Evolutionary conservation across 2,329 filamentous ascomycete genomes (phyloP).

Genomic region (Aspergillus neotritici): DNA sequence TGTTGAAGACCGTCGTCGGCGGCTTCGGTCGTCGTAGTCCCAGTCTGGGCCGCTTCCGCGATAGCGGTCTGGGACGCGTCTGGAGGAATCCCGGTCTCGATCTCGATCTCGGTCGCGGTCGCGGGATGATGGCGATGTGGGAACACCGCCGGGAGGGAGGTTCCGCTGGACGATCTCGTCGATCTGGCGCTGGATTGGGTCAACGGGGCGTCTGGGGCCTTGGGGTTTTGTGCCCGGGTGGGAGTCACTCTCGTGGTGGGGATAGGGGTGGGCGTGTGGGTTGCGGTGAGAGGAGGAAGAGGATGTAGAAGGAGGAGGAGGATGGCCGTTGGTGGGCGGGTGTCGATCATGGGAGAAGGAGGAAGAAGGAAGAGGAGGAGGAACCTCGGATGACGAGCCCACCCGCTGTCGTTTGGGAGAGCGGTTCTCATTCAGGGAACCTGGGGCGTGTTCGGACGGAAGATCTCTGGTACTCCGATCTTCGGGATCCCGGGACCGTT

Average conservation of each 20-base stretch:
- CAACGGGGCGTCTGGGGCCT: constrained; percentile 10
- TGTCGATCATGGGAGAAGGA: constrained; percentile 11
- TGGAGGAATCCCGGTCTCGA: background rate
- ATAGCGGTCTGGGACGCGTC: constrained; percentile 14
- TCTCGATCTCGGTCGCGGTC: background rate
- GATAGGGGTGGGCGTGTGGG: constrained; percentile 17
- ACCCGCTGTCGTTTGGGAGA: constrained; percentile 37
- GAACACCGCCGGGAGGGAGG: constrained; percentile 9
- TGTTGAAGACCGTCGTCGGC: constrained; percentile 10
- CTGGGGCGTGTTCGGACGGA: constrained; percentile 6
- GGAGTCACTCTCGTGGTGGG: constrained; percentile 13
- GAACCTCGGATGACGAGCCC: constrained; percentile 10
- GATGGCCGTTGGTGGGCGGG: constrained; percentile 13
- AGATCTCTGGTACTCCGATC: constrained; percentile 9
- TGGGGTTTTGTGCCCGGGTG: constrained; percentile 3
- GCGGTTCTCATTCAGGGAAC: constrained; percentile 22
- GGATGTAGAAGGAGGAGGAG: constrained; percentile 5
- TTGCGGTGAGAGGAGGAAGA: constrained; percentile 14
- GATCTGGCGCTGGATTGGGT: constrained; percentile 34
- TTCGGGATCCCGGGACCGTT: constrained; percentile 37
- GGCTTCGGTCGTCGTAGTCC: constrained; percentile 14
- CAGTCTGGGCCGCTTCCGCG: constrained; percentile 9
- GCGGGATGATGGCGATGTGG: background rate
- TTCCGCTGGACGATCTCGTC: constrained; percentile 32
- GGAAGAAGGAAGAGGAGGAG: constrained; percentile 1